Evolutionary conservation across 805 yeast species (phyloP).

Genomic region (Nakazawaea wickerhamii): DNA sequence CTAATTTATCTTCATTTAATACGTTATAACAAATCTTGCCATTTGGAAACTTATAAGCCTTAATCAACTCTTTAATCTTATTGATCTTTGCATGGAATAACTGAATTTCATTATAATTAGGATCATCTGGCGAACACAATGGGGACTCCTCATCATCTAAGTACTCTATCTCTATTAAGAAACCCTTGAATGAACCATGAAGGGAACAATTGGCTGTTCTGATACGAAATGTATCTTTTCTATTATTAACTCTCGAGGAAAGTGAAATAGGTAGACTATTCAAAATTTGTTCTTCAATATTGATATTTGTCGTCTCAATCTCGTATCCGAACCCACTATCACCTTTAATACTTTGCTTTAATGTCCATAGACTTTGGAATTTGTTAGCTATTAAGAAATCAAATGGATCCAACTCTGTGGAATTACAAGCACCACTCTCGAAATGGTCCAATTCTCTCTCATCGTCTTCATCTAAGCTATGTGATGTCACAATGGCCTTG

Average conservation of each 20-base stretch:
- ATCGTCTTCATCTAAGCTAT: slow-evolving; percentile 17
- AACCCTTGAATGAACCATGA: slow-evolving; percentile 70
- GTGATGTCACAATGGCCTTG: slow-evolving; percentile 27
- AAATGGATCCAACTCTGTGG: slow-evolving; percentile 51
- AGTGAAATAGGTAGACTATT: slow-evolving; percentile 6
- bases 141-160: slow-evolving; percentile 19
- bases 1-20: slow-evolving; percentile 30
- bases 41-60: slow-evolving; percentile 28
- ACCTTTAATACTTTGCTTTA: slow-evolving; percentile 65
- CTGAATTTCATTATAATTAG: slow-evolving; percentile 26
- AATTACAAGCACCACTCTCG: slow-evolving; percentile 42
- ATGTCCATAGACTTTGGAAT: slow-evolving; percentile 64
- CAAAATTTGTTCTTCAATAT: slow-evolving; percentile 12
- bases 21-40: slow-evolving; percentile 33
- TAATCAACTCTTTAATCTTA: slow-evolving; percentile 27
- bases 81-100: slow-evolving; percentile 22
- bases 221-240: slow-evolving; percentile 43
- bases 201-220: slow-evolving; percentile 67
- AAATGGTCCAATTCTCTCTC: slow-evolving; percentile 21
- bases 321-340: slow-evolving; percentile 69
- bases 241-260: slow-evolving; percentile 14
- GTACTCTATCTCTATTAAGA: slow-evolving; percentile 56
- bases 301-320: slow-evolving; percentile 30
- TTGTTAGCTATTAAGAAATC: slow-evolving; percentile 51
- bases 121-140: slow-evolving; percentile 12